Conservation (phyloP, 768 basidiomycete genomes). For the Myochromella boudieri region DNA sequence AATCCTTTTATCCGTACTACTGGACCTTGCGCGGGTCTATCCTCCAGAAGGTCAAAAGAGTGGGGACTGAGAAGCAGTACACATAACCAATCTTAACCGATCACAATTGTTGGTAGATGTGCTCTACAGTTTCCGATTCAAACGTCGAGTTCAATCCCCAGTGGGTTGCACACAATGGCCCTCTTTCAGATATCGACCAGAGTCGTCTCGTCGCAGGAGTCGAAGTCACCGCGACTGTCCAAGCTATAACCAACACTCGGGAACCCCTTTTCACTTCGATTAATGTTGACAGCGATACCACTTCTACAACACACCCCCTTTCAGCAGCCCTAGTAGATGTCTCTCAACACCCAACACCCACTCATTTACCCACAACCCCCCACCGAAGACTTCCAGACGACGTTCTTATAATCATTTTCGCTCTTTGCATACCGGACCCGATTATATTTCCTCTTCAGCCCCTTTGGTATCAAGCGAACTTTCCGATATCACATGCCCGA, state of each 20-base stretch:
- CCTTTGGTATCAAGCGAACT: background rate
- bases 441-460: background rate
- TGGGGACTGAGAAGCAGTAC: too few relatives aligned
- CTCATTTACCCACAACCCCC: background rate
- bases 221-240: background rate
- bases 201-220: background rate
- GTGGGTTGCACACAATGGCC: background rate
- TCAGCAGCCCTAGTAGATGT: background rate
- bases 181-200: background rate
- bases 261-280: background rate
- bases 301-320: background rate
- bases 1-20: too few relatives aligned
- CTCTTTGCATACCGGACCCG: constrained; percentile 1
- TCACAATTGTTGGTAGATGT: background rate
- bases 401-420: background rate
- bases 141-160: background rate
- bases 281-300: background rate
- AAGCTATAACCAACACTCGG: background rate
- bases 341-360: background rate
- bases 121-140: background rate
- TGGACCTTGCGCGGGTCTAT: too few relatives aligned
- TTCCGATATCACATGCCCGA: background rate
- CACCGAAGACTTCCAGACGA: constrained; percentile 1
- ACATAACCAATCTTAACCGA: too few relatives aligned
- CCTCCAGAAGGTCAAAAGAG: too few relatives aligned